Percentiles rank a stretch among this genome's conserved stretches.
phyloP scores from a whole-genome alignment of 2,329 filamentous ascomycete genomes.

The Claviceps capensis region DNA sequence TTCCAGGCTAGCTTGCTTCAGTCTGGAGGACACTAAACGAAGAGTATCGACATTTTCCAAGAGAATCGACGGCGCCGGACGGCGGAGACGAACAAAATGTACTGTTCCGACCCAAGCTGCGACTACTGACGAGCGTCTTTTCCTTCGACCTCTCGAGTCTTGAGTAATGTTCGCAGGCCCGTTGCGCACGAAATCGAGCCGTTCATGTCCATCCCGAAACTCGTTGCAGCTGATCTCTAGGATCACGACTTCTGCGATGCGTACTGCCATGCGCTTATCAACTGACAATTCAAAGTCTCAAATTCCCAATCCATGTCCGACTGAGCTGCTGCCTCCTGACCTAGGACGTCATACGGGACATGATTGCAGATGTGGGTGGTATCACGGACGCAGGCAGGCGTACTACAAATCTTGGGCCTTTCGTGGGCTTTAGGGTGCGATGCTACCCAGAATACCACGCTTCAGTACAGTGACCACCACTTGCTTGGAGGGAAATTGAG shows the following conservation, averaged over 20 bases:
- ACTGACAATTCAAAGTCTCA: constrained; percentile 15
- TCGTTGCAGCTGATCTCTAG: constrained; percentile 11
- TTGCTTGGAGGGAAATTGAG: too few species aligned
- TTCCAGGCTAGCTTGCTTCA: too few species aligned
- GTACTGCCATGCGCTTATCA: constrained; percentile 35
- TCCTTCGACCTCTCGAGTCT: not conserved
- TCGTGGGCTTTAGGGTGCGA: constrained; percentile 16
- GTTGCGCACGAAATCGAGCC: not conserved
- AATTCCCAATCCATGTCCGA: constrained; percentile 23
- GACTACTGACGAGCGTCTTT: constrained; percentile 29
- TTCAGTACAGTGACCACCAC: too few species aligned
- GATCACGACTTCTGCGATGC: constrained; percentile 41
- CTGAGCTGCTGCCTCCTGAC: constrained; percentile 24
- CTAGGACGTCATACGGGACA: constrained; percentile 18
- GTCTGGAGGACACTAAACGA: too few species aligned
- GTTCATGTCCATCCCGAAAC: not conserved
- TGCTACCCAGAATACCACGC: too few species aligned
- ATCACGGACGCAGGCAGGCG: constrained; percentile 20
- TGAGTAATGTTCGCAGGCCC: too few species aligned
- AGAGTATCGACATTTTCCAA: too few species aligned
- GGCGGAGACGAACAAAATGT: constrained; percentile 18
- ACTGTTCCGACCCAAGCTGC: constrained; percentile 14
- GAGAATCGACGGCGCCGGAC: too few species aligned
- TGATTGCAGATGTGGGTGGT: constrained; percentile 17
- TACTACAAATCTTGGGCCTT: constrained; percentile 25